These are phyloP conservation scores for Speleostelium caveatum DNA, from an alignment of 78 protist species.

Conservation along the genomic window DNA sequence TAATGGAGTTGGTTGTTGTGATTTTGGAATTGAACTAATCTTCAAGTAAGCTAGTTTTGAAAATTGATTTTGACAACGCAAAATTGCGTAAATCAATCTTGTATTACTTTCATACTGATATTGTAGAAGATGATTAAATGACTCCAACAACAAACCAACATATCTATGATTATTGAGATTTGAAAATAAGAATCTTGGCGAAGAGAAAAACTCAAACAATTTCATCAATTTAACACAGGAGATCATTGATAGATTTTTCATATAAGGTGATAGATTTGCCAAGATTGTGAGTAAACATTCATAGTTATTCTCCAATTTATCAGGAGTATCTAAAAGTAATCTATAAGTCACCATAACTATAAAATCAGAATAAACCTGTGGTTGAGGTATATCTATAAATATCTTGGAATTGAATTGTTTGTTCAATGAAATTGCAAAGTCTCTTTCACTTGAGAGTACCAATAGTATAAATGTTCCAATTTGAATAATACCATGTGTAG, in stretches of 20 bases:
- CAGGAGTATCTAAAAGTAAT: constrained; percentile 39
- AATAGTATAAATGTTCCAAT: constrained; percentile 71
- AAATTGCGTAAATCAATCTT: constrained; percentile 76
- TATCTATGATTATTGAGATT: constrained; percentile 65
- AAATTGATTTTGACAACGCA: constrained; percentile 73
- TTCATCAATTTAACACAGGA: constrained; percentile 81
- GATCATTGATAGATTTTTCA: constrained; percentile 84
- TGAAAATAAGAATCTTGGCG: constrained; percentile 60
- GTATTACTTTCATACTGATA: constrained; percentile 91
- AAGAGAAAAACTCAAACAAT: constrained; percentile 55
- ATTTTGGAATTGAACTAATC: constrained; percentile 13
- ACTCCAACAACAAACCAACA: constrained; percentile 74
- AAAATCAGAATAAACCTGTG: constrained; percentile 64
- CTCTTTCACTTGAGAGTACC: constrained; percentile 76
- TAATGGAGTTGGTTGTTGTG: background rate
- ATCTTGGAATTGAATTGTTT: constrained; percentile 14
- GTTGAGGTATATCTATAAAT: constrained; percentile 40
- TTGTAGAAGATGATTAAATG: constrained; percentile 84
- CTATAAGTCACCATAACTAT: constrained; percentile 57
- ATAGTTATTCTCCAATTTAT: constrained; percentile 40
- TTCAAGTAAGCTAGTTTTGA: constrained; percentile 49
- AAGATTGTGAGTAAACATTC: constrained; percentile 83
- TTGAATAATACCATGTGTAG: constrained; percentile 72
- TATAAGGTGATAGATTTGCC: constrained; percentile 86
- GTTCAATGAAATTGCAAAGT: constrained; percentile 83